These are phyloP conservation scores for Cryphonectria japonica DNA, from an alignment of 2,329 filamentous ascomycete species.

Conservation along the genomic window DNA sequence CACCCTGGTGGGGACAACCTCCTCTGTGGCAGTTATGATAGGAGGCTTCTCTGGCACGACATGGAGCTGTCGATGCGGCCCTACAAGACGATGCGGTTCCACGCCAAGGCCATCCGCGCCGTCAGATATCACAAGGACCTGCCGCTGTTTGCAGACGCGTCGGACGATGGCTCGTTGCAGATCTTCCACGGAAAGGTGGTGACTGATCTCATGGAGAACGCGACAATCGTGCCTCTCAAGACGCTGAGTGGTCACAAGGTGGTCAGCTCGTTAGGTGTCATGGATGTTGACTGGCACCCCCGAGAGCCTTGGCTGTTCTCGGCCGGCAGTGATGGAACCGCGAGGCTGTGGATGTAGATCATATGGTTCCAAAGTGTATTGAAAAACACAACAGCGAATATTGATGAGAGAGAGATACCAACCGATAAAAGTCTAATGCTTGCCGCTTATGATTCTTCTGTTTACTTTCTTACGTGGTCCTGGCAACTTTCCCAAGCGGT, in stretches of 20 bases:
- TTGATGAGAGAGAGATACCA: conserved; percentile 24
- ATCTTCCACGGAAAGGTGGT: conserved; percentile 98
- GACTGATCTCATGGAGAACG: conserved; percentile 92
- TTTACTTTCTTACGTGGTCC: not conserved
- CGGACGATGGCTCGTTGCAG: conserved; percentile 91
- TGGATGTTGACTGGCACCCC: conserved; percentile 96
- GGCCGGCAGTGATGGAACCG: conserved; percentile 91
- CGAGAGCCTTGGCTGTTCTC: conserved; percentile 92
- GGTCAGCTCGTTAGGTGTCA: conserved; percentile 81
- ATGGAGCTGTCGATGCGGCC: conserved; percentile 87
- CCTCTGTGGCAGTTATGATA: conserved; percentile 92
- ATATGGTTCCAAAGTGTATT: not conserved
- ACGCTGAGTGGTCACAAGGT: conserved; percentile 90
- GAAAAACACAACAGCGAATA: conserved; percentile 9
- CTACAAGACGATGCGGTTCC: conserved; percentile 96
- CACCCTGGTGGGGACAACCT: conserved; percentile 93
- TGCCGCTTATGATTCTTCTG: not conserved
- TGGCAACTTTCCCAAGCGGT: not conserved
- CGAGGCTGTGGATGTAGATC: conserved; percentile 78
- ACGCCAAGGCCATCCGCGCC: conserved; percentile 85
- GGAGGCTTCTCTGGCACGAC: conserved; percentile 94
- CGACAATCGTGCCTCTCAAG: conserved; percentile 94
- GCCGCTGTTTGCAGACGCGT: conserved; percentile 91
- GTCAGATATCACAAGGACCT: conserved; percentile 83
- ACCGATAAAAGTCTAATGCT: conserved; percentile 1